Conservation (phyloP, 106 monocot species). For the Vanilla planifolia region DNA sequence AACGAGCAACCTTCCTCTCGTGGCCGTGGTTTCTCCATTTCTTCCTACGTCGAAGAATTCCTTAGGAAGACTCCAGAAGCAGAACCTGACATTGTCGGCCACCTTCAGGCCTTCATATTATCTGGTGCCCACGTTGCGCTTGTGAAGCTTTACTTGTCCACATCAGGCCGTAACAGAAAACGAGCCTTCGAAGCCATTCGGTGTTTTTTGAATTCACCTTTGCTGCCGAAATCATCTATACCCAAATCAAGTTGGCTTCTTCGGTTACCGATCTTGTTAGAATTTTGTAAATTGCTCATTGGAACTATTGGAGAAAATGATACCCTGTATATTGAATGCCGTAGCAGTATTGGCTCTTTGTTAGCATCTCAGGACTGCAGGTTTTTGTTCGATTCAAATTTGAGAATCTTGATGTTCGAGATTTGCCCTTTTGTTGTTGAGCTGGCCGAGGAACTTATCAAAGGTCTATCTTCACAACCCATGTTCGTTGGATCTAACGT, state of each 20-base stretch:
- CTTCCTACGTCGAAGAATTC: constrained; percentile 40
- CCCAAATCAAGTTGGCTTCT: constrained; percentile 9
- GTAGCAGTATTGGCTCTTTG: constrained; percentile 28
- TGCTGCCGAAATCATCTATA: constrained; percentile 12
- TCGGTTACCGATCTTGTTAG: constrained; percentile 37
- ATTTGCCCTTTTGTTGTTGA: constrained; percentile 38
- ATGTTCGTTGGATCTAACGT: constrained; percentile 1
- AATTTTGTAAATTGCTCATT: constrained; percentile 52
- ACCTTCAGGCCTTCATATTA: constrained; percentile 40
- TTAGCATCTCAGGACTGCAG: constrained; percentile 17
- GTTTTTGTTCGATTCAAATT: background rate
- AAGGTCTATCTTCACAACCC: background rate
- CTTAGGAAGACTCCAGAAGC: constrained; percentile 11
- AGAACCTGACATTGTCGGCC: background rate
- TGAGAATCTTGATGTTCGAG: constrained; percentile 13
- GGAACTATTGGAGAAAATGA: constrained; percentile 30
- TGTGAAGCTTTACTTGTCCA: constrained; percentile 47
- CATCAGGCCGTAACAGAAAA: background rate
- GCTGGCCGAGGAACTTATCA: constrained; percentile 11
- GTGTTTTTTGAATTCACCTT: constrained; percentile 21
- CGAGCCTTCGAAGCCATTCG: constrained; percentile 29
- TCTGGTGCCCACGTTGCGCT: constrained; percentile 44
- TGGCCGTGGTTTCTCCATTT: constrained; percentile 2
- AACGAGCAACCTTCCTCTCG: background rate
- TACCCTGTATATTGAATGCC: constrained; percentile 40